phyloP scores from a whole-genome alignment of 2,329 filamentous ascomycete species.

The Phaeomoniella chlamydospora region DNA sequence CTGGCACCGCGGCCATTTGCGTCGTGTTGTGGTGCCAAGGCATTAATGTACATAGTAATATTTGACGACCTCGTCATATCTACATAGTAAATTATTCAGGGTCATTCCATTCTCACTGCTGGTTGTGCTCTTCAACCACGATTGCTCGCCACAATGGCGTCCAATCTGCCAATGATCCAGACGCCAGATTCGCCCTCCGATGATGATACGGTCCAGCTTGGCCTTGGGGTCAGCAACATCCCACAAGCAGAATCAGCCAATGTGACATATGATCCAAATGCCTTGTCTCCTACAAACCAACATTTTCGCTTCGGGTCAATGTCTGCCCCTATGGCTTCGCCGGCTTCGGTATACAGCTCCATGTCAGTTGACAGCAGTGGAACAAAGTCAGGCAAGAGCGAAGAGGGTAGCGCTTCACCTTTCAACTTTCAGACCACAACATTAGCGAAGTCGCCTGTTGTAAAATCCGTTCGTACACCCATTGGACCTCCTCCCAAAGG shows the following conservation, averaged over 20 bases:
- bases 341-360: constrained; percentile 21
- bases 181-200: constrained; percentile 50
- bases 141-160: constrained; percentile 34
- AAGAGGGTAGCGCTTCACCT: constrained; percentile 33
- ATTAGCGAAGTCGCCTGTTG: constrained; percentile 56
- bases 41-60: too few species aligned
- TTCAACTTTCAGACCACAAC: constrained; percentile 91
- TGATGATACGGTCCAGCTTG: constrained; percentile 16
- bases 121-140: neutral
- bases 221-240: constrained; percentile 12
- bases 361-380: constrained; percentile 8
- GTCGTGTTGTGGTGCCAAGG: too few species aligned
- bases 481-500: neutral
- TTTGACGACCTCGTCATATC: too few species aligned
- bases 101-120: too few species aligned
- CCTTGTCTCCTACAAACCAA: constrained; percentile 27
- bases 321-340: constrained; percentile 14
- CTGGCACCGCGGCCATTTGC: too few species aligned
- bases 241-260: constrained; percentile 14
- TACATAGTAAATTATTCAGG: too few species aligned
- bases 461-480: constrained; percentile 51
- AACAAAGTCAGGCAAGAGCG: constrained; percentile 8
- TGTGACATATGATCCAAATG: constrained; percentile 25
- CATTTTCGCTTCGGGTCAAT: constrained; percentile 17
- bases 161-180: constrained; percentile 41